Evolutionary conservation across 129 eudicot species (phyloP).

Genomic region (Pulicaria dysenterica): DNA sequence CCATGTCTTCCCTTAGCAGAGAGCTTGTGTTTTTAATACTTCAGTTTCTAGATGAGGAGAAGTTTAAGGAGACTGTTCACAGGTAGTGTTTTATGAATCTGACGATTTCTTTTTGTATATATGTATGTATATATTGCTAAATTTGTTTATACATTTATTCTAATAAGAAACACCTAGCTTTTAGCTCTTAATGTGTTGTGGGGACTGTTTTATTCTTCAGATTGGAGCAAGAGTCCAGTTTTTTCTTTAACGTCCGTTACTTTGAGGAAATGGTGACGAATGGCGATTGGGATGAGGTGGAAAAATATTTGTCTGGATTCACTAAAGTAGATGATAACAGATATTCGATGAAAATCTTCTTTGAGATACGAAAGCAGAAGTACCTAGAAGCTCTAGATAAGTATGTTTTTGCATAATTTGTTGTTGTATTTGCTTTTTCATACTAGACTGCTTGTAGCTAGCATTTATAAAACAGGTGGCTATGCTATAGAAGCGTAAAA

Average conservation of each 20-base stretch:
- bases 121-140: neutral
- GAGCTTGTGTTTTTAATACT: constrained; percentile 53
- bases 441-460: constrained; percentile 19
- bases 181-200: constrained; percentile 19
- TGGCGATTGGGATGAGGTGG: constrained; percentile 66
- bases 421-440: constrained; percentile 18
- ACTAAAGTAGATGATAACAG: constrained; percentile 41
- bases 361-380: constrained; percentile 48
- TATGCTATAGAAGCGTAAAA: neutral
- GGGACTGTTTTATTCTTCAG: constrained; percentile 32
- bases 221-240: constrained; percentile 53
- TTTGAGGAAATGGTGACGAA: constrained; percentile 52
- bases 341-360: constrained; percentile 37
- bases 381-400: constrained; percentile 43
- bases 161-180: neutral
- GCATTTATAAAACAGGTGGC: constrained; percentile 19
- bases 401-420: constrained; percentile 19
- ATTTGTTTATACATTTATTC: neutral
- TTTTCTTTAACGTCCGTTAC: constrained; percentile 48
- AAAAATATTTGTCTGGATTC: constrained; percentile 46
- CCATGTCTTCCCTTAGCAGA: constrained; percentile 50
- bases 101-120: neutral
- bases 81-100: constrained; percentile 31
- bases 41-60: constrained; percentile 45
- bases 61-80: constrained; percentile 42